A percentile compares a stretch with the other conserved stretches of the same genome.
These are phyloP conservation scores for Gastrodia elata DNA, from an alignment of 106 monocot species.

Conservation along the genomic window DNA sequence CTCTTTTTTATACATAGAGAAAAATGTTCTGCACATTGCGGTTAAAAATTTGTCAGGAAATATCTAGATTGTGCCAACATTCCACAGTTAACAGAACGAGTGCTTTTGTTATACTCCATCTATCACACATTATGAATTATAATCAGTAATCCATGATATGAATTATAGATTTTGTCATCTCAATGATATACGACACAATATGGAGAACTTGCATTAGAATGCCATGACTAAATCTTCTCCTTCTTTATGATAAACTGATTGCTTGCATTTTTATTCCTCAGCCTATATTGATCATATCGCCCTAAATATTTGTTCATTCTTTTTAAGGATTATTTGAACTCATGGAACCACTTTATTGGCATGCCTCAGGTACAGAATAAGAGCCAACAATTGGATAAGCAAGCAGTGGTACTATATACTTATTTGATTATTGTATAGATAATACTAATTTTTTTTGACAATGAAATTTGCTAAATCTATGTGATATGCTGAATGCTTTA, in stretches of 20 bases:
- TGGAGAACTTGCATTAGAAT: no score
- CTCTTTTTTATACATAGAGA: no score
- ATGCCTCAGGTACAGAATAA: conserved; percentile 68
- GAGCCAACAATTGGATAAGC: conserved; percentile 54
- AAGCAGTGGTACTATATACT: conserved; percentile 60
- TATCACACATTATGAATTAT: no score
- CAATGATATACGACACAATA: no score
- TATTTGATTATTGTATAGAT: not conserved
- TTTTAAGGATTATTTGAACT: not conserved
- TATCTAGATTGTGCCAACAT: no score
- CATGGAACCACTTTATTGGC: not conserved
- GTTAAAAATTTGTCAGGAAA: no score
- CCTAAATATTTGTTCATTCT: not conserved
- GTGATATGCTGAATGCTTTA: not conserved
- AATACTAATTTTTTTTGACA: not conserved
- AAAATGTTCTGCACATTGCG: no score
- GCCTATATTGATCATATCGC: not conserved
- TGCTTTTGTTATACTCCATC: no score
- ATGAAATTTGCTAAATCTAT: not conserved
- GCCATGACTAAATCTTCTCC: no score
- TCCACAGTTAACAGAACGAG: no score
- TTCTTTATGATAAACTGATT: not conserved
- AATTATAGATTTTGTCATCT: no score
- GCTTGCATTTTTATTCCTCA: not conserved
- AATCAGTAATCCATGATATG: no score